Percentiles rank a stretch among this genome's conserved stretches.
These are phyloP conservation scores for Albophoma yamanashiensis DNA, from an alignment of 2,329 filamentous ascomycete genomes.

Conservation along the genomic window DNA sequence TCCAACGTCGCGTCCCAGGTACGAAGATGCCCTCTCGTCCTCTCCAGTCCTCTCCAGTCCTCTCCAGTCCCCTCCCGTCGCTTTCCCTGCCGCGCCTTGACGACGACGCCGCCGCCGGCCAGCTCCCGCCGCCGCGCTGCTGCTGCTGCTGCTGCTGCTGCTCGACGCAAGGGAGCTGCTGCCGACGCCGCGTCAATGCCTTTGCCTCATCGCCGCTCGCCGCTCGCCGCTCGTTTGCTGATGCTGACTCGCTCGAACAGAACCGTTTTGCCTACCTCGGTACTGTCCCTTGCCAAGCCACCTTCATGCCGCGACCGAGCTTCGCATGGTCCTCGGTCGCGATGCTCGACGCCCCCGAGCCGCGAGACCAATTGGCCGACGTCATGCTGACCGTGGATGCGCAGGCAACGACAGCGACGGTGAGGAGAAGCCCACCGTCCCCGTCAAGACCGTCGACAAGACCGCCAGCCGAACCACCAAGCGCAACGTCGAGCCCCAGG, in stretches of 20 bases:
- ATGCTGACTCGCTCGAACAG: conserved; percentile 32
- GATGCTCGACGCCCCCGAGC: conserved; percentile 7
- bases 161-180: not conserved
- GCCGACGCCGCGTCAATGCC: not conserved
- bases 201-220: not conserved
- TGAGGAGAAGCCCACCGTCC: conserved; percentile 65
- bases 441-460: conserved; percentile 86
- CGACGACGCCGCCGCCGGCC: not conserved
- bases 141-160: conserved; percentile 3
- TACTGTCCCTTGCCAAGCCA: conserved; percentile 37
- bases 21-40: conserved; percentile 22
- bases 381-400: conserved; percentile 5
- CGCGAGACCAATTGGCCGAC: not conserved
- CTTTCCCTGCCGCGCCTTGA: too few relatives aligned
- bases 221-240: not conserved
- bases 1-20: conserved; percentile 50
- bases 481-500: conserved; percentile 74
- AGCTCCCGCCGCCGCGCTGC: not conserved
- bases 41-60: not conserved
- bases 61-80: not conserved
- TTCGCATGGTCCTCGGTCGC: conserved; percentile 1
- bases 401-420: conserved; percentile 50
- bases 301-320: conserved; percentile 5
- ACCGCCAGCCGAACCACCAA: conserved; percentile 62
- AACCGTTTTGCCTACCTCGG: conserved; percentile 98